A percentile compares a stretch with the other conserved stretches of the same genome.
Conservation (phyloP, 1,284 basidiomycete species). For the Omphalotus olearius region DNA sequence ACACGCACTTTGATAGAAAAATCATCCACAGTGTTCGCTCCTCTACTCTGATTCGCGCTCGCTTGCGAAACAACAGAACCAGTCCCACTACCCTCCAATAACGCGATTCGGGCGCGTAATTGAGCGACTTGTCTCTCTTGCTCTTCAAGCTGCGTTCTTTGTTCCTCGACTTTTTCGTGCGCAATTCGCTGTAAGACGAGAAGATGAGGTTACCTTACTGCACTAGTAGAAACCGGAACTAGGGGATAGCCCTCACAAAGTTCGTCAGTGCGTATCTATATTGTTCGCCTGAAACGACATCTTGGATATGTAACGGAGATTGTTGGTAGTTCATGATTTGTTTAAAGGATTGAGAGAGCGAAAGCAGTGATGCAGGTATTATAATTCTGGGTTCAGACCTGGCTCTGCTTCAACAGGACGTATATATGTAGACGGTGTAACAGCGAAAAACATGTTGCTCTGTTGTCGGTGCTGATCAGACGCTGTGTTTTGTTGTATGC, state of each 20-base stretch:
- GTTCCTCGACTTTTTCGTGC: conserved; percentile 81
- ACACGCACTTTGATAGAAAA: conserved; percentile 74
- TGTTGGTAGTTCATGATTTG: too few species aligned
- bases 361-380: too few species aligned
- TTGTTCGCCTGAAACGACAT: conserved; percentile 66
- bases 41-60: conserved; percentile 32
- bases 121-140: conserved; percentile 77
- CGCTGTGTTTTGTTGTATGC: too few species aligned
- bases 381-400: too few species aligned
- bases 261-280: conserved; percentile 77
- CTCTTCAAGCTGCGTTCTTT: conserved; percentile 71
- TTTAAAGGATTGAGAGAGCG: too few species aligned
- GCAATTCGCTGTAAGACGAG: conserved; percentile 50
- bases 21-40: conserved; percentile 69
- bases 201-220: not conserved
- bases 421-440: too few species aligned
- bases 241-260: conserved; percentile 48
- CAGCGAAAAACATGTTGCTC: too few species aligned
- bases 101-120: conserved; percentile 62
- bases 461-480: too few species aligned
- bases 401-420: too few species aligned
- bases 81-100: conserved; percentile 61
- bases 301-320: conserved; percentile 21
- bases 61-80: conserved; percentile 8
- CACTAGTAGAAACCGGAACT: not conserved